Evolutionary conservation across 2,329 filamentous ascomycete species (phyloP), one percentile per base, ranked within the genome.

Genomic region (Xylaria sp.): DNA sequence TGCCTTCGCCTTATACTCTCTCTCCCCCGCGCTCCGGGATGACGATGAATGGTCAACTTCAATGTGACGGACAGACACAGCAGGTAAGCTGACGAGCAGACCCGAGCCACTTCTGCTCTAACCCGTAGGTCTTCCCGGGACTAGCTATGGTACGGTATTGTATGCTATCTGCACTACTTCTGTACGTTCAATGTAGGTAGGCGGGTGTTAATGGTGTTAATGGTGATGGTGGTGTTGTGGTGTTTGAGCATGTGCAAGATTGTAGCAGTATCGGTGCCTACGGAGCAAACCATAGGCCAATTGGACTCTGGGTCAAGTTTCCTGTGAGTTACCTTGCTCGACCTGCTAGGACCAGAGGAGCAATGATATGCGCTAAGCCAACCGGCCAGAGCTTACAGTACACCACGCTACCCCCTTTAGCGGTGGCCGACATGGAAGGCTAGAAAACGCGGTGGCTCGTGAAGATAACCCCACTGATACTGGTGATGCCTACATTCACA

Each of bases 221-320:
- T 37, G 14, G 35, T 7, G 28, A 28, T 23, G 31, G 23, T 23
- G 23, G 28, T 19, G 45, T 37, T 40, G 50, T 43, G 25, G 55
- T 60, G 60, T 54, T 63, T 51, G 60, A 53, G 50, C 37, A 31
- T 57, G 51, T 60, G 56, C 33, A 50, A 63, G 63, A 63, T 23
- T 37, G 23, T 12, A 40, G 38, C 33, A 14, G 57, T 9, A 31
- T 4, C 28, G 9, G 28, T 9, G 9, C 28, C 4, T 45, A 57
- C 47, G 35, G 55, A 33, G 42, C 37, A 54, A 46, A 60, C 45
- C 15, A 66, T 61, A 66, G 64, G 64, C 64, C 64, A 66, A 64
- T 66, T 66, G 64, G 53, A 31, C 37, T 21, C 33, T n/a, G 49
- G 52, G 31, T 50, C 62, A 42, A 40, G 58, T 50, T 46, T 62